These are phyloP conservation scores for Podospora sp. DNA, from an alignment of 495 filamentous ascomycete genomes.

Conservation along the genomic window DNA sequence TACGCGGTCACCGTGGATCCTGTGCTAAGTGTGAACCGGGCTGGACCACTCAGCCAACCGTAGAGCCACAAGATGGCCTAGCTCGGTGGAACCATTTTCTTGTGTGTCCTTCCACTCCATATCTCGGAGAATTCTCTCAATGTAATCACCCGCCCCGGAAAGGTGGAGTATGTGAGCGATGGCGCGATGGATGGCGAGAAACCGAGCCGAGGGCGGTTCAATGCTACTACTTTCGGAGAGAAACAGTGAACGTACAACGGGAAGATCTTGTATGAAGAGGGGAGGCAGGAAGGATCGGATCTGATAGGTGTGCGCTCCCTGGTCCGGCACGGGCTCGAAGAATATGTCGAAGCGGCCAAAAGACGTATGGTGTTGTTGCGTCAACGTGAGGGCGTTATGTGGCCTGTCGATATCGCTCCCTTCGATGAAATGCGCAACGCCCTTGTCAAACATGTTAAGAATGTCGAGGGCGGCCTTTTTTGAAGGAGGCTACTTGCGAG, in stretches of 20 bases:
- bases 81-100: constrained; percentile 30
- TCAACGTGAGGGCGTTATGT: constrained; percentile 33
- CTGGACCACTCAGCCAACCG: neutral
- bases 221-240: constrained; percentile 33
- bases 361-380: constrained; percentile 22
- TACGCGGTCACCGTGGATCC: no score
- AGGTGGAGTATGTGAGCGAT: constrained; percentile 43
- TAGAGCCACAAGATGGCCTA: constrained; percentile 7
- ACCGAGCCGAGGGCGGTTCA: constrained; percentile 36
- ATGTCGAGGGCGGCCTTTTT: constrained; percentile 30
- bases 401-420: constrained; percentile 29
- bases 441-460: constrained; percentile 34
- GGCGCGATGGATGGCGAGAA: constrained; percentile 37
- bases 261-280: constrained; percentile 14
- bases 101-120: constrained; percentile 32
- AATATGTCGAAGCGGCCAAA: constrained; percentile 34
- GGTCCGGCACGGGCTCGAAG: constrained; percentile 26
- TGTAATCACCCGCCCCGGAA: constrained; percentile 38
- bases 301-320: constrained; percentile 27
- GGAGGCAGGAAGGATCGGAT: constrained; percentile 25
- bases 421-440: constrained; percentile 28
- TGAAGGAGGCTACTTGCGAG: constrained; percentile 16
- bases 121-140: constrained; percentile 34
- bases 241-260: constrained; percentile 32
- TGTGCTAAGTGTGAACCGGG: neutral